Conservation (phyloP, 2,329 filamentous ascomycete species). For the Rhynchosporium graminicola region DNA sequence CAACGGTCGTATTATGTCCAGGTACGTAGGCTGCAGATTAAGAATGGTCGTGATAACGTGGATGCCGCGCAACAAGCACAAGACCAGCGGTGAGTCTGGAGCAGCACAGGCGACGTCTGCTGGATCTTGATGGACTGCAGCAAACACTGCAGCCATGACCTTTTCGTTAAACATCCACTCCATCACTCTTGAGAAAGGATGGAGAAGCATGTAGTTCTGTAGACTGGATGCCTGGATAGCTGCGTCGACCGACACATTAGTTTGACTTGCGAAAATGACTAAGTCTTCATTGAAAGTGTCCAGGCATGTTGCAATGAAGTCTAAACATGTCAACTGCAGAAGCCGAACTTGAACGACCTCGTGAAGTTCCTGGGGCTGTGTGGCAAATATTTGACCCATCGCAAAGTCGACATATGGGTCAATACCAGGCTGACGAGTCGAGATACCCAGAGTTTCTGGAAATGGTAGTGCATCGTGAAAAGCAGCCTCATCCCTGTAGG, state of each 20-base stretch:
- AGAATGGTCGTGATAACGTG: slow-evolving; percentile 82
- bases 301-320: slow-evolving; percentile 79
- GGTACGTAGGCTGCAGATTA: slow-evolving; percentile 86
- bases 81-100: slow-evolving; percentile 77
- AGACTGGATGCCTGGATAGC: slow-evolving; percentile 75
- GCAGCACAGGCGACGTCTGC: slow-evolving; percentile 70
- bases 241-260: slow-evolving; percentile 72
- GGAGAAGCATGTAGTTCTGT: slow-evolving; percentile 77
- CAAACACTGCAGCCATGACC: slow-evolving; percentile 77
- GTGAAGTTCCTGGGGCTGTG: slow-evolving; percentile 55
- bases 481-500: slow-evolving; percentile 59
- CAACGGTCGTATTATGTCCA: slow-evolving; percentile 81
- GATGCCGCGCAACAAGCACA: slow-evolving; percentile 76
- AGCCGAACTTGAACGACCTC: slow-evolving; percentile 71
- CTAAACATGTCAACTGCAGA: slow-evolving; percentile 76
- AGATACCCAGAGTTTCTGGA: slow-evolving; percentile 78
- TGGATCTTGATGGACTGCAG: slow-evolving; percentile 74
- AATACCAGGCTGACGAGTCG: slow-evolving; percentile 80
- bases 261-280: slow-evolving; percentile 79
- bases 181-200: slow-evolving; percentile 93
- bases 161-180: slow-evolving; percentile 98
- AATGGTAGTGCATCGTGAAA: slow-evolving; percentile 81
- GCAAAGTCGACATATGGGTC: slow-evolving; percentile 93
- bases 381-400: slow-evolving; percentile 73
- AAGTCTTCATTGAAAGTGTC: slow-evolving; percentile 92